Evolutionary conservation across 2,329 filamentous ascomycete genomes (phyloP), one percentile per base, ranked within the genome.

Genomic region (Saccharata proteae): DNA sequence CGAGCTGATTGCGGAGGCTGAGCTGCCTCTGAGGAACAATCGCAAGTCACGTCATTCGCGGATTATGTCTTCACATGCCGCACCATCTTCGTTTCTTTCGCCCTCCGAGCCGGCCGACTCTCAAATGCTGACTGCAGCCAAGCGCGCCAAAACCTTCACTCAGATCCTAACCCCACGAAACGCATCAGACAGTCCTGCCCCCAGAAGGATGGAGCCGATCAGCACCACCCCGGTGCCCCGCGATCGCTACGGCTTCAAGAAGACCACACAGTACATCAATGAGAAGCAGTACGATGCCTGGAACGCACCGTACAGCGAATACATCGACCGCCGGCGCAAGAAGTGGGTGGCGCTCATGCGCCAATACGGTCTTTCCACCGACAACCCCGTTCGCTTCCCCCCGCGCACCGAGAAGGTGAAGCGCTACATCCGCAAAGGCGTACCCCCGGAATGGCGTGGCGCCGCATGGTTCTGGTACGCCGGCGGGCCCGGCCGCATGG

Each of bases 391-490:
- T 21, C 70, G 74, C 2, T 96, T 96, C 43, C 88, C 88, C 1
- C 69, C 78, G 2, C 79, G 77, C 32, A 82, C 76, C 29, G 72
- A 77, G 26, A 93, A 92, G 56, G 74, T 90, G 25, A 93, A 92
- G 58, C 72, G 85, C 12, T 94, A 90, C 50, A 73, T 93, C 29
- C 76, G 86, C 30, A 96, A 94, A 55, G 88, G 88, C 11, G 88
- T 94, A 29, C 88, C 88, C 3, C 83, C 86, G 0, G 84, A 93
- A 42, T 93, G 85, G 75, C 74, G 88, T 47, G 88, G 88, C n/a
- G 80, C 82, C 5, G 88, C 88, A 26, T 96, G 88, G 88, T 96
- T 93, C 55, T 94, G 81, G 60, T 96, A 94, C 51, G 84, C 85
- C 8, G 84, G 84, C 13, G 88, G 88, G 1, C 84, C 84, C 15